Evolutionary conservation across 495 filamentous ascomycete genomes (phyloP).

Genomic region (Stereocaulon alpinum): DNA sequence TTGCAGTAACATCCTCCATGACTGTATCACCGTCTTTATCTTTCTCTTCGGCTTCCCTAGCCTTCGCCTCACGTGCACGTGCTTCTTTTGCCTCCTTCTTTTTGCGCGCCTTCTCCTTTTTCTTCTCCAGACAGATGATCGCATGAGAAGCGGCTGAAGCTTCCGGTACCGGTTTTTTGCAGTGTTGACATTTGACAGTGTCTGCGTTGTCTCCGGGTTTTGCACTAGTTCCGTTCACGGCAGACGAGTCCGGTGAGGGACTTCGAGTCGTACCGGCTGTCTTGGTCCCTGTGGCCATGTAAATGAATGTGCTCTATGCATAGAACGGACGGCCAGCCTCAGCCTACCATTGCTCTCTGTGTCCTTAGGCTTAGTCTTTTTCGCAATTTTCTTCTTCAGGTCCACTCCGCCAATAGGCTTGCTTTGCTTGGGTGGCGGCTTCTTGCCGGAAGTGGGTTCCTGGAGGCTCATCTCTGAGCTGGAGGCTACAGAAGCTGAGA

Average conservation of each 20-base stretch:
- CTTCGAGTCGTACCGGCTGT: constrained; percentile 21
- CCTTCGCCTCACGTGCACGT: constrained; percentile 54
- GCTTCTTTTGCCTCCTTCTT: constrained; percentile 74
- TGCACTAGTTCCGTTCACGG: constrained; percentile 61
- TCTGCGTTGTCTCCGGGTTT: constrained; percentile 59
- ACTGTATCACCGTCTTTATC: constrained; percentile 47
- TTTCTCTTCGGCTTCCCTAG: constrained; percentile 45
- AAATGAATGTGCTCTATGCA: not conserved
- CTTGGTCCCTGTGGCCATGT: constrained; percentile 23
- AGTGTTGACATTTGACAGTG: constrained; percentile 67
- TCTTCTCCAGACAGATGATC: constrained; percentile 58
- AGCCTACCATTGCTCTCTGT: constrained; percentile 47
- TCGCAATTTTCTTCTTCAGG: constrained; percentile 47
- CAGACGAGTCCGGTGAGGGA: constrained; percentile 37
- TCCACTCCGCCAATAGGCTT: constrained; percentile 50
- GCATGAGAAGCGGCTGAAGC: constrained; percentile 54
- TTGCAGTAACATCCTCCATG: constrained; percentile 41
- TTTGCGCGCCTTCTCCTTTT: constrained; percentile 62
- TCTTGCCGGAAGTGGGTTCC: constrained; percentile 37
- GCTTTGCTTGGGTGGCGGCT: constrained; percentile 52
- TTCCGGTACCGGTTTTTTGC: constrained; percentile 63
- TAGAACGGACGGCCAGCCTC: not conserved
- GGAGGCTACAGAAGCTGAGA: constrained; percentile 23
- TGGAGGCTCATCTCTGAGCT: constrained; percentile 35
- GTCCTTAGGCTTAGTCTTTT: constrained; percentile 39